These are phyloP conservation scores for Cyberlindnera xylosilytica DNA, from an alignment of 805 yeast genomes.

Conservation along the genomic window DNA sequence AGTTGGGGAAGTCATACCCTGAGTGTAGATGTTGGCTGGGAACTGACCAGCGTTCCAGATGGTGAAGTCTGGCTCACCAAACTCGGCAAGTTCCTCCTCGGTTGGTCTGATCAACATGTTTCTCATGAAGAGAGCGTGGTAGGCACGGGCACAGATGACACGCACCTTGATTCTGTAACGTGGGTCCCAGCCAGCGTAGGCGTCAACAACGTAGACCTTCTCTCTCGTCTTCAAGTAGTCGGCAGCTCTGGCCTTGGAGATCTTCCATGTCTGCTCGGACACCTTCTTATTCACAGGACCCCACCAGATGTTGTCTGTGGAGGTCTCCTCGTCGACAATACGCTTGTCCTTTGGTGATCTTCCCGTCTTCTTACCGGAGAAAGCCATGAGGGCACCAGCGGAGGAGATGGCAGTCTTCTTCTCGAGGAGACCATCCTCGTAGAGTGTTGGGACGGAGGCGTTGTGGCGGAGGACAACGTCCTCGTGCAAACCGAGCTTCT, in stretches of 20 bases:
- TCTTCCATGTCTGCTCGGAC: slow-evolving; percentile 90
- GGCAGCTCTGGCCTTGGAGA: slow-evolving; percentile 93
- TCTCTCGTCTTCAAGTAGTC: slow-evolving; percentile 96
- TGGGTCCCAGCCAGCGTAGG: slow-evolving; percentile 99
- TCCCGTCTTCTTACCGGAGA: slow-evolving; percentile 94
- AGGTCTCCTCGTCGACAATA: slow-evolving; percentile 90
- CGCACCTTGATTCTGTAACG: slow-evolving; percentile 94
- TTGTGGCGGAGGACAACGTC: slow-evolving; percentile 80
- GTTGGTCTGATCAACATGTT: slow-evolving; percentile 97
- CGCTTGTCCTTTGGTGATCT: slow-evolving; percentile 98
- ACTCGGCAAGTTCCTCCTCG: slow-evolving; percentile 77
- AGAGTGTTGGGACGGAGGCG: slow-evolving; percentile 87
- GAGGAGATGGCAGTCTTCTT: slow-evolving; percentile 88
- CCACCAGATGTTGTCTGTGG: slow-evolving; percentile 92
- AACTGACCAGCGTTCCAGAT: slow-evolving; percentile 98
- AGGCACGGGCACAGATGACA: slow-evolving; percentile 96
- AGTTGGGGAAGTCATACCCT: slow-evolving; percentile 95
- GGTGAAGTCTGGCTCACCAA: slow-evolving; percentile 97
- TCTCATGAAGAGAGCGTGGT: slow-evolving; percentile 97
- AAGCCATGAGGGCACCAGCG: slow-evolving; percentile 93
- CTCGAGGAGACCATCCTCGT: slow-evolving; percentile 92
- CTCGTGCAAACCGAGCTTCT: slow-evolving; percentile 46
- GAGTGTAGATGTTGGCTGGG: slow-evolving; percentile 95
- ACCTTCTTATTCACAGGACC: slow-evolving; percentile 98
- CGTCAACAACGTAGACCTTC: slow-evolving; percentile 91